Evolutionary conservation across 2,329 filamentous ascomycete species (phyloP).

Genomic region (Nectriaceae sp.): DNA sequence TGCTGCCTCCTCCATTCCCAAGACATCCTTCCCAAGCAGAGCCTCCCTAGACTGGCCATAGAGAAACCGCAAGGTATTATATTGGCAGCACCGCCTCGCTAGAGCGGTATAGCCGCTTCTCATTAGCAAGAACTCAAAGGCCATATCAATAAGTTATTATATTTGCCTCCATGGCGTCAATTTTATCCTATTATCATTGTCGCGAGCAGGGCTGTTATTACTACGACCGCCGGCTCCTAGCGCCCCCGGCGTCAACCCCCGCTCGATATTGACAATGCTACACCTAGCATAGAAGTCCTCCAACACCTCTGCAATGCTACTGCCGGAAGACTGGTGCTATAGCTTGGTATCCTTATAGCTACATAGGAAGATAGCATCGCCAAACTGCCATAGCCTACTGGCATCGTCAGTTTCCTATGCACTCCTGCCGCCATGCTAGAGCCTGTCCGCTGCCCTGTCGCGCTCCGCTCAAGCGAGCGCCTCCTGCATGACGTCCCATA

Average conservation of each 20-base stretch:
- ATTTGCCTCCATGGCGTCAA: not conserved
- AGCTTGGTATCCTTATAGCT: too few relatives aligned
- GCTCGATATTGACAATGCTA: not conserved
- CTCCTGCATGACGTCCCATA: too few relatives aligned
- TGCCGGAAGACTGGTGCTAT: not conserved
- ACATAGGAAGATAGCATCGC: too few relatives aligned
- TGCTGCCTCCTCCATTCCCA: conserved; percentile 1
- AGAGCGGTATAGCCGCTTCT: not conserved
- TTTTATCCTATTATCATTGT: not conserved
- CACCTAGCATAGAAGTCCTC: not conserved
- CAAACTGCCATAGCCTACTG: too few relatives aligned
- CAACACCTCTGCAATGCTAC: not conserved
- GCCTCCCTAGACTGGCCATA: conserved; percentile 1
- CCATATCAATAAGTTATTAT: not conserved
- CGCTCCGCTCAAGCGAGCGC: not conserved
- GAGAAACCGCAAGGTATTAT: not conserved
- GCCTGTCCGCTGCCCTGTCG: not conserved
- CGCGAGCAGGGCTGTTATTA: not conserved
- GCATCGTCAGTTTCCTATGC: not conserved
- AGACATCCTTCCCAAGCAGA: too few relatives aligned
- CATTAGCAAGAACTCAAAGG: not conserved
- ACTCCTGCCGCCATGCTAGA: not conserved
- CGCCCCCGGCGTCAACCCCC: too few relatives aligned
- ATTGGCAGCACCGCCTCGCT: not conserved
- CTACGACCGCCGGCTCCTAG: too few relatives aligned